Evolutionary conservation across 2,329 filamentous ascomycete species (phyloP).

Genomic region (Rhinocladiella mackenziei): DNA sequence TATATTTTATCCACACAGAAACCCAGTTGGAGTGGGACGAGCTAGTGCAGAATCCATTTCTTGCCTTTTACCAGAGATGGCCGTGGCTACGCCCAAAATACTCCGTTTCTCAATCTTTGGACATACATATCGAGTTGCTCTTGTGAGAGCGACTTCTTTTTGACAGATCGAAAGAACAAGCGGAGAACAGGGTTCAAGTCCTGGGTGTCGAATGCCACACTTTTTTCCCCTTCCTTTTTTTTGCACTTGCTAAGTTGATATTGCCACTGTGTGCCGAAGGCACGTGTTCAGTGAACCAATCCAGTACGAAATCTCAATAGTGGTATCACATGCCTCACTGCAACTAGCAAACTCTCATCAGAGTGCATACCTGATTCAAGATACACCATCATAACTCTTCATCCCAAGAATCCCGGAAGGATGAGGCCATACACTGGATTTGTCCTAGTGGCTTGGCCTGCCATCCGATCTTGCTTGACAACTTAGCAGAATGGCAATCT

Average conservation of each 20-base stretch:
- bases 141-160: slow-evolving; percentile 9
- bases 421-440: slow-evolving; percentile 27
- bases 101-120: slow-evolving; percentile 59
- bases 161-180: neutral
- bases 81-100: slow-evolving; percentile 60
- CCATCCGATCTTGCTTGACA: slow-evolving; percentile 25
- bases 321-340: neutral
- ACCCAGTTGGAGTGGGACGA: slow-evolving; percentile 60
- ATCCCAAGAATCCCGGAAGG: slow-evolving; percentile 16
- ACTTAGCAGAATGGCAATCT: slow-evolving; percentile 54
- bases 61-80: slow-evolving; percentile 79
- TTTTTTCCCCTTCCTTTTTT: too few species aligned
- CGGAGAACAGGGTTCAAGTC: neutral
- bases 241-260: too few species aligned
- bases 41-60: slow-evolving; percentile 68
- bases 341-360: neutral
- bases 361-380: too few species aligned
- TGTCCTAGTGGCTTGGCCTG: slow-evolving; percentile 26
- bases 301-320: neutral
- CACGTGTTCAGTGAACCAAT: too few species aligned
- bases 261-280: too few species aligned
- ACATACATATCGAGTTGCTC: slow-evolving; percentile 30
- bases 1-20: slow-evolving; percentile 15
- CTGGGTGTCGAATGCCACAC: neutral
- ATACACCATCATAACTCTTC: neutral